Evolutionary conservation across 2,329 filamentous ascomycete genomes (phyloP), one percentile per base, ranked within the genome.

Genomic region (Colletotrichum caudatum): DNA sequence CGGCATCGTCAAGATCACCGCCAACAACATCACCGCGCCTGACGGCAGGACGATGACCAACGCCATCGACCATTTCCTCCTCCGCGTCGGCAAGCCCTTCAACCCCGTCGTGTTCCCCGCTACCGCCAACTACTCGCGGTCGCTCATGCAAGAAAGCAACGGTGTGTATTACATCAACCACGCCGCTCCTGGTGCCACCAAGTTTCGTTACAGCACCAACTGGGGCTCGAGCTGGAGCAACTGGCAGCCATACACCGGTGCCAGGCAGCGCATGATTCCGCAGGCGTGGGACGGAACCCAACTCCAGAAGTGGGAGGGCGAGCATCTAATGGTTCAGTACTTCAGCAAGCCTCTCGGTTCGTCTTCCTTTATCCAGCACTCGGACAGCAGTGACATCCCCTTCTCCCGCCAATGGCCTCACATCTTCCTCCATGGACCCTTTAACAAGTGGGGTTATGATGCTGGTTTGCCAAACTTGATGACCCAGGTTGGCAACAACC

Each of bases 401-500:
- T 71, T 48, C 23, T 16, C 61, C 29, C 82, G 89, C 62, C 84
- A 87, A 39, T 90, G 89, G 76, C 90, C 90, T 6, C 89, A 92
- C 77, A 79, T 92, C 14, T 90, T 88, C 76, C 84, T 89, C 59
- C 88, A 91, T 61, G 90, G 90, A 1, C 82, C 84, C 0, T 91
- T 87, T 79, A 92, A 92, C 76, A 82, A 88, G 71, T 92, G 88
- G 75, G 90, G 90, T 18, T 92, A 86, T 75, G 90, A 92, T 76
- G 83, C 84, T 33, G 90, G 90, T 16, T 65, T 71, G 35, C 69
- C 69, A 20, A 71, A 71, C 65, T 48, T 71, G 5, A 71, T 71
- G 69, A 56, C 37, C 39, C 69, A 88, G 56, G 81, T 81, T 7
- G 78, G 80, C 26, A 83, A 89, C 63, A 82, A 84, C 20, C 79